phyloP scores from a whole-genome alignment of 352 stramenopile genomes.

The Pythium aphanidermatum region DNA sequence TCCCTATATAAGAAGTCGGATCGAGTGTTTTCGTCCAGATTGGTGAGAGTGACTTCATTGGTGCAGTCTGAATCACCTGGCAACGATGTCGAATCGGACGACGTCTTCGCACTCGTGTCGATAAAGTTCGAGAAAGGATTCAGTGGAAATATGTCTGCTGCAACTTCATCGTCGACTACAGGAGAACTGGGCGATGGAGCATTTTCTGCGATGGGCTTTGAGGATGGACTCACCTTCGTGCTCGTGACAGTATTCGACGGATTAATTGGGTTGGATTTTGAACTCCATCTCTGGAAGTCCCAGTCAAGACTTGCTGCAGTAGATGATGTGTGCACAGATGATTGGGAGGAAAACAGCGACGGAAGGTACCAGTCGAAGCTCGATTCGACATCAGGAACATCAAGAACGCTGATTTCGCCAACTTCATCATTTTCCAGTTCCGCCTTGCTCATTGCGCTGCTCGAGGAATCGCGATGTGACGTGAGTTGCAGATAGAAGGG shows the following conservation, averaged over 20 bases:
- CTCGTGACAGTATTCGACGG: neutral
- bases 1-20: constrained; percentile 75
- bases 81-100: constrained; percentile 4
- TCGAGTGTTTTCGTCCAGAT: constrained; percentile 22
- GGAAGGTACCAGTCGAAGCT: constrained; percentile 74
- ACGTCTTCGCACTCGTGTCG: constrained; percentile 14
- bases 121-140: constrained; percentile 55
- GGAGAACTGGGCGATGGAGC: too few relatives aligned
- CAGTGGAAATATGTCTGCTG: constrained; percentile 37
- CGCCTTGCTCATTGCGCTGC: too few relatives aligned
- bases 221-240: constrained; percentile 6
- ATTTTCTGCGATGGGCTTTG: too few relatives aligned
- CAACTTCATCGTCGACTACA: neutral
- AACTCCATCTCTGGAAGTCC: constrained; percentile 63
- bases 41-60: constrained; percentile 20
- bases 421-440: too few relatives aligned
- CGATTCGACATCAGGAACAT: constrained; percentile 21
- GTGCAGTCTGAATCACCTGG: neutral
- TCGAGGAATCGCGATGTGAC: constrained; percentile 11
- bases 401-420: too few relatives aligned
- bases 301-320: constrained; percentile 59
- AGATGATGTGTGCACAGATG: constrained; percentile 44
- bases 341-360: constrained; percentile 67
- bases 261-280: constrained; percentile 18
- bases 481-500: constrained; percentile 56